Conservation (phyloP, 1,284 basidiomycete genomes). For the Thelephora terrestris region DNA sequence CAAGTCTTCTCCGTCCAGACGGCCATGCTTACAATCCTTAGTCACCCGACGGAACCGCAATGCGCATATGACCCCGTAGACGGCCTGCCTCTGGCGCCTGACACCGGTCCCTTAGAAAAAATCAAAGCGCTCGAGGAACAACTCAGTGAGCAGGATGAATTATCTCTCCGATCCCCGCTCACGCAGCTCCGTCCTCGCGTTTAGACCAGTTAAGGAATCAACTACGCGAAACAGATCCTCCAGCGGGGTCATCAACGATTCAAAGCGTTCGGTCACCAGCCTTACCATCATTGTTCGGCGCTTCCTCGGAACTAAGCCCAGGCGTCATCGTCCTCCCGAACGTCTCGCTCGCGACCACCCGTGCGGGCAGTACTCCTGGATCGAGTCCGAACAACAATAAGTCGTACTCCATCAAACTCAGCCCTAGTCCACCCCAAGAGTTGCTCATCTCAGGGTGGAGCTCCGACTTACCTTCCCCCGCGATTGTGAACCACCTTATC, state of each 20-base stretch:
- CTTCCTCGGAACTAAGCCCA: not conserved
- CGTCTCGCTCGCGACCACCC: constrained; percentile 35
- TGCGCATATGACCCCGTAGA: constrained; percentile 79
- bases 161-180: not conserved
- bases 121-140: constrained; percentile 69
- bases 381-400: constrained; percentile 7
- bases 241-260: constrained; percentile 26
- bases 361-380: constrained; percentile 18
- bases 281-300: not conserved
- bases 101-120: constrained; percentile 64
- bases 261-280: constrained; percentile 16
- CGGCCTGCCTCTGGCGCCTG: constrained; percentile 61
- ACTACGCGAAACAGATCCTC: constrained; percentile 43
- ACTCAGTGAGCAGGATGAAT: constrained; percentile 40
- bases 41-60: constrained; percentile 70
- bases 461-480: constrained; percentile 66
- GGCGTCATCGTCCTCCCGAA: constrained; percentile 35
- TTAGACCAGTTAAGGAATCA: constrained; percentile 55
- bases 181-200: not conserved
- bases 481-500: constrained; percentile 66
- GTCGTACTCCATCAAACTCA: constrained; percentile 7
- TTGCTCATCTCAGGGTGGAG: constrained; percentile 72
- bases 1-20: constrained; percentile 3
- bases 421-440: constrained; percentile 45
- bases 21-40: constrained; percentile 20